Conservation (phyloP, 441 rosid species). For the Euphorbia schlechtendalii region DNA sequence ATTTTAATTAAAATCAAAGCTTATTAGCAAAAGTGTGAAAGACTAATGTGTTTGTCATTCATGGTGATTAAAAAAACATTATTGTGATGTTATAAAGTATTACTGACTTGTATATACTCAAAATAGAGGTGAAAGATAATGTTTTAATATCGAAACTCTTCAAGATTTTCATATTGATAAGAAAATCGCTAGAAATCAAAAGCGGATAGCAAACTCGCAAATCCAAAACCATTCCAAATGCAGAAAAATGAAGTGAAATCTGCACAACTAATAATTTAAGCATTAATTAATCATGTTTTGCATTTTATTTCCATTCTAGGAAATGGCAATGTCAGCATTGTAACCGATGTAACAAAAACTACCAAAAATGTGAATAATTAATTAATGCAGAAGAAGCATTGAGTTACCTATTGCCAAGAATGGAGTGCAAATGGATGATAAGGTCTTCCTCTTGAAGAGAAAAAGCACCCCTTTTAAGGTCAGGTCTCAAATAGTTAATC, state of each 20-base stretch:
- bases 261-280: too few relatives aligned
- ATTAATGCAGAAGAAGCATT: too few relatives aligned
- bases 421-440: conserved; percentile 70
- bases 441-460: conserved; percentile 78
- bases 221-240: too few relatives aligned
- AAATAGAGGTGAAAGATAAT: too few relatives aligned
- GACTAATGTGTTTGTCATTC: not conserved
- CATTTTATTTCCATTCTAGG: too few relatives aligned
- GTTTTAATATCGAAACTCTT: too few relatives aligned
- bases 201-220: too few relatives aligned
- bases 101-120: not conserved
- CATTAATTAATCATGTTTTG: too few relatives aligned
- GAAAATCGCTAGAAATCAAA: too few relatives aligned
- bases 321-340: not conserved
- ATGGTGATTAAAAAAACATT: not conserved
- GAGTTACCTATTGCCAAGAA: conserved; percentile 79
- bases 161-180: too few relatives aligned
- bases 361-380: not conserved
- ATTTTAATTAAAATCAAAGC: not conserved
- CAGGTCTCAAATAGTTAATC: conserved; percentile 87
- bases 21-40: not conserved
- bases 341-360: not conserved
- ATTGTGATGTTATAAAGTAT: not conserved
- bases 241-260: too few relatives aligned
- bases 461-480: conserved; percentile 83